phyloP scores from a whole-genome alignment of 306 rosid species.

The Prunus salicina region DNA sequence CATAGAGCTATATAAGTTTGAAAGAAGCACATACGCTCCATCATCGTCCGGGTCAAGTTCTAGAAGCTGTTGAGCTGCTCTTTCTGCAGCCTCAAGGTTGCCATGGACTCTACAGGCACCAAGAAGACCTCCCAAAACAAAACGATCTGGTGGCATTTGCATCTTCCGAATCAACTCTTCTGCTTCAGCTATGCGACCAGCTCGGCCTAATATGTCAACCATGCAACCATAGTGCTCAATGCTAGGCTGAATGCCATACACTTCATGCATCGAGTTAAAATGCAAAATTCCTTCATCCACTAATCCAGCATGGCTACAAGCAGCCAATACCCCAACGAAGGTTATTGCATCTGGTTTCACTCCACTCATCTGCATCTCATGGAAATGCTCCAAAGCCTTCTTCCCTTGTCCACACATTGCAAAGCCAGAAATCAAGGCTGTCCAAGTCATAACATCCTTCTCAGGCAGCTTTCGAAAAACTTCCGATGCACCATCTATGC shows the following conservation, averaged over 20 bases:
- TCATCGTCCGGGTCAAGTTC: constrained; percentile 16
- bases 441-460: constrained; percentile 33
- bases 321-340: constrained; percentile 25
- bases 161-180: constrained; percentile 14
- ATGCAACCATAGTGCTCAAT: constrained; percentile 19
- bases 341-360: constrained; percentile 24
- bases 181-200: constrained; percentile 16
- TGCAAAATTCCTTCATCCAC: constrained; percentile 7
- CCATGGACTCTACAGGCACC: constrained; percentile 29
- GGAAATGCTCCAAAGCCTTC: constrained; percentile 20
- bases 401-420: constrained; percentile 20
- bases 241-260: constrained; percentile 6
- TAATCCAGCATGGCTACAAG: constrained; percentile 20
- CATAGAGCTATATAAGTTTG: constrained; percentile 28
- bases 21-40: constrained; percentile 19
- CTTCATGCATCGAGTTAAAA: constrained; percentile 9
- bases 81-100: constrained; percentile 25
- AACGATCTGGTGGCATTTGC: constrained; percentile 12
- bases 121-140: constrained; percentile 19
- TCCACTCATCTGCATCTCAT: constrained; percentile 23
- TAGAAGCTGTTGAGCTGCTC: constrained; percentile 22
- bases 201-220: constrained; percentile 21
- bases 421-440: constrained; percentile 22
- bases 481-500: constrained; percentile 16
- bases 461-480: constrained; percentile 21